Evolutionary conservation across 2,329 filamentous ascomycete species (phyloP).

Genomic region (Trichoderma sp.): DNA sequence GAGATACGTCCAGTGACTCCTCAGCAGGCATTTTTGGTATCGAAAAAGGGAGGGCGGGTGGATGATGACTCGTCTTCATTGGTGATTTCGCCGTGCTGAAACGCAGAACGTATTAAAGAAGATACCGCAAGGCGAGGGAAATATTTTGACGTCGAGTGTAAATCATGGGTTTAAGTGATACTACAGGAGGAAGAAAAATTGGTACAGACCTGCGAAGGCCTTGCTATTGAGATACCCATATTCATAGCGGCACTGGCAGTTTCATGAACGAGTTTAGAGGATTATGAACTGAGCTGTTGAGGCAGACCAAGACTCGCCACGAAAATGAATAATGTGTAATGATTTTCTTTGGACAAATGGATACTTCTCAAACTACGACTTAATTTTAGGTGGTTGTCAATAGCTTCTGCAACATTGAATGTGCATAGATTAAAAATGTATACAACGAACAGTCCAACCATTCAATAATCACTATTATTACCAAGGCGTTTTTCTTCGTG

Average conservation of each 20-base stretch:
- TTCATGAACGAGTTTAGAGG: background rate
- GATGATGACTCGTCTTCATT: conserved; percentile 1
- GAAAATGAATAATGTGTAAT: background rate
- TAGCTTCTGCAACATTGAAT: background rate
- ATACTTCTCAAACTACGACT: background rate
- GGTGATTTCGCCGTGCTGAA: conserved; percentile 1
- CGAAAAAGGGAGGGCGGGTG: background rate
- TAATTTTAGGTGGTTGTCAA: background rate
- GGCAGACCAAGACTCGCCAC: background rate
- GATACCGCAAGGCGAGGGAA: no score
- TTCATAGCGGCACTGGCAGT: background rate
- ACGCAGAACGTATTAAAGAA: background rate
- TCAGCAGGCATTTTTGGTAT: background rate
- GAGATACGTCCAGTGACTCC: background rate
- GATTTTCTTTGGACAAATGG: background rate
- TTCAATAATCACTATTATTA: background rate
- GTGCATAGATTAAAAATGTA: background rate
- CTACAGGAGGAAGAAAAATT: background rate
- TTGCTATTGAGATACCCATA: background rate
- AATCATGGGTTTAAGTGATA: background rate
- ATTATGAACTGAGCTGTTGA: background rate
- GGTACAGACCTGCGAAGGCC: background rate
- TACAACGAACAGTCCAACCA: background rate
- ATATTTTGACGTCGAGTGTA: background rate
- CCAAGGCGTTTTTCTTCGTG: background rate